Evolutionary conservation across 2,329 filamentous ascomycete species (phyloP).

Genomic region (Coniochaeta pulveracea): DNA sequence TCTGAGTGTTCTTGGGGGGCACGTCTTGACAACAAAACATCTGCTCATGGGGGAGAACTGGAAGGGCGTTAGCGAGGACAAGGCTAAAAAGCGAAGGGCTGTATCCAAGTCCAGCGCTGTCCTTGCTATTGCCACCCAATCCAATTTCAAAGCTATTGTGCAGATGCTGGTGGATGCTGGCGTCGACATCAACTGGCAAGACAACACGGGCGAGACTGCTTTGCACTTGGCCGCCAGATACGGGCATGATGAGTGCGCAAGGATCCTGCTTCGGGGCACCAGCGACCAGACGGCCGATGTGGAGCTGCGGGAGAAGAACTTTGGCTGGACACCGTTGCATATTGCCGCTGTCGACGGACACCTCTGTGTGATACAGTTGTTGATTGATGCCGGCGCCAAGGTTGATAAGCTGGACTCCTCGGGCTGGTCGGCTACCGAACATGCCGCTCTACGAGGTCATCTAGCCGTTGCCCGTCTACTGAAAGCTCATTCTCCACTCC

Average conservation of each 20-base stretch:
- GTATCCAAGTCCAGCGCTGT: slow-evolving; percentile 80
- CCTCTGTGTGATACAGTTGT: slow-evolving; percentile 58
- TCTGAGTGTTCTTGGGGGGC: slow-evolving; percentile 82
- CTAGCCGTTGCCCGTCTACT: slow-evolving; percentile 67
- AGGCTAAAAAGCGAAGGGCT: slow-evolving; percentile 52
- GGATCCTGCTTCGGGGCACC: slow-evolving; percentile 61
- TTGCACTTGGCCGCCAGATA: slow-evolving; percentile 86
- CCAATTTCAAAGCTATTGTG: slow-evolving; percentile 77
- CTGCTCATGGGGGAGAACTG: slow-evolving; percentile 74
- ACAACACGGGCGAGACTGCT: slow-evolving; percentile 81
- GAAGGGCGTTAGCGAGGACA: slow-evolving; percentile 51
- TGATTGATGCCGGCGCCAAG: slow-evolving; percentile 70
- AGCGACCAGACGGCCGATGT: slow-evolving; percentile 61
- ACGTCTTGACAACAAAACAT: slow-evolving; percentile 72
- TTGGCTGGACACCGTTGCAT: slow-evolving; percentile 91
- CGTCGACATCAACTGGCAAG: slow-evolving; percentile 87
- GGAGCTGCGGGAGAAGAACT: slow-evolving; percentile 70
- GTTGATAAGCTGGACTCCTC: slow-evolving; percentile 68
- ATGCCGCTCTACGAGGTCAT: slow-evolving; percentile 83
- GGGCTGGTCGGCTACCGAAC: slow-evolving; percentile 89
- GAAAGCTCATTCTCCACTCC: slow-evolving; percentile 33
- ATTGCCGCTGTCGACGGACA: slow-evolving; percentile 87
- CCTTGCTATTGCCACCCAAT: slow-evolving; percentile 75
- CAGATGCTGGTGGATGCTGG: slow-evolving; percentile 79
- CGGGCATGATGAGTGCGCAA: slow-evolving; percentile 71